Base-by-base conservation (phyloP, 306 rosid genomes). In the Datisca glomerata region DNA sequence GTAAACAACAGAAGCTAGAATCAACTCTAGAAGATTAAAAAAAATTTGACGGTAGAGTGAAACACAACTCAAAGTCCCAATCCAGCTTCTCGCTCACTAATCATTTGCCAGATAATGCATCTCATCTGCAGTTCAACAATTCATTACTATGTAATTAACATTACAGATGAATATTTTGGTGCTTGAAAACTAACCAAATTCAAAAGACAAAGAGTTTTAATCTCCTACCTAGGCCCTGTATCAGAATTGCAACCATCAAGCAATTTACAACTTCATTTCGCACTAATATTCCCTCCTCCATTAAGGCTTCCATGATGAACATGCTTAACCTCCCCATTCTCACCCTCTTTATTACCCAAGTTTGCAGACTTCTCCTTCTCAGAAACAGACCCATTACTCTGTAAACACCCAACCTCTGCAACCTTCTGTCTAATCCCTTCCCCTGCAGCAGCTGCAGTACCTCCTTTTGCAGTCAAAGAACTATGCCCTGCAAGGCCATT, bases 201-300 rank as follows among this genome's bases (percentile, higher is more conserved):
- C n/a, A n/a, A n/a, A n/a, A n/a, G n/a, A n/a, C n/a, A n/a, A n/a
- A n/a, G n/a, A n/a, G 29, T 24, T 34, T 11, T 18, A 35, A n/a
- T 43, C 53, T 36, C 61, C 39, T 28, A 66, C 65, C 76, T 50
- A 27, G 52, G 25, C 38, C 33, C 43, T 24, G 34, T 18, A 56
- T 43, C 25, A 22, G 58, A 38, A 22, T 21, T 3, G 27, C 49
- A 51, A 25, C 23, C 21, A 62, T 39, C 14, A 7, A 34, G 20
- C 37, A n/a, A 19, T 9, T 40, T 18, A 8, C 12, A 21, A 7
- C 6, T 19, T 45, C 54, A 53, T 8, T 60, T 55, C 20, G 56
- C 39, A 45, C 21, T 38, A 44, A 34, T 57, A 52, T 25, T 60
- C 14, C 65, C 69, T 11, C 65, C 69, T 8, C 60, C 57, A 24